A percentile compares a stretch with the other conserved stretches of the same genome.
Conservation (phyloP, 169 alveolate species). For the Eimeria necatrix region DNA sequence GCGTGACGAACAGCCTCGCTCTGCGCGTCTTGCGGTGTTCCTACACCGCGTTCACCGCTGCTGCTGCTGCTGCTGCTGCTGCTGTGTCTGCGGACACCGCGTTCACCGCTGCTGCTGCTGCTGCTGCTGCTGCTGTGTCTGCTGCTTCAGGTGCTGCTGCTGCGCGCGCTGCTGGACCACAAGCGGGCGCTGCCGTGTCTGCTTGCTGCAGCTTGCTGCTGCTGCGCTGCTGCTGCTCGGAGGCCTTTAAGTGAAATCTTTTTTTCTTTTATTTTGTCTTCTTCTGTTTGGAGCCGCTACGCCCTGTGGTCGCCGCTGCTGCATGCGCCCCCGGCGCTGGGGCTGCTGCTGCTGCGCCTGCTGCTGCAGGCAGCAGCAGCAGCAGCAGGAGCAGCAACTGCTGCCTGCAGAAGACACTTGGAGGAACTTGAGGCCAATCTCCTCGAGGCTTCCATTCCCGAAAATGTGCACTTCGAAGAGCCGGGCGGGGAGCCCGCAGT, state of each 20-base stretch:
- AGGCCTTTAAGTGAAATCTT: not conserved
- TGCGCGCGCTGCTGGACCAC: too few relatives aligned
- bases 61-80: not conserved
- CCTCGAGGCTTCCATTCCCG: not conserved
- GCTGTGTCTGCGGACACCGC: slow-evolving; percentile 11
- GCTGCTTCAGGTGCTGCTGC: not conserved
- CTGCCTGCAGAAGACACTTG: too few relatives aligned
- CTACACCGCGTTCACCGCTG: not conserved
- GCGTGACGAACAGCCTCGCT: too few relatives aligned
- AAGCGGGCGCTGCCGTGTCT: too few relatives aligned
- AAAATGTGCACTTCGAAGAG: too few relatives aligned
- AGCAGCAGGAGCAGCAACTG: too few relatives aligned
- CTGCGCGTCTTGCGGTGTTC: too few relatives aligned
- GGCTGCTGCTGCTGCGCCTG: too few relatives aligned
- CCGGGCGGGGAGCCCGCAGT: too few relatives aligned
- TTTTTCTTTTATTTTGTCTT: not conserved
- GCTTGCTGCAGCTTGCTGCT: too few relatives aligned
- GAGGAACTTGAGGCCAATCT: too few relatives aligned
- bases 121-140: not conserved
- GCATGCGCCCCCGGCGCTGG: not conserved
- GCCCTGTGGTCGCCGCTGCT: not conserved
- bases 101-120: slow-evolving; percentile 83
- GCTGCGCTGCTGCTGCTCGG: not conserved
- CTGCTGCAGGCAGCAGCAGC: too few relatives aligned
- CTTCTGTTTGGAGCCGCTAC: not conserved